These are phyloP conservation scores for Mycena galericulata DNA, from an alignment of 768 basidiomycete species.

Conservation along the genomic window DNA sequence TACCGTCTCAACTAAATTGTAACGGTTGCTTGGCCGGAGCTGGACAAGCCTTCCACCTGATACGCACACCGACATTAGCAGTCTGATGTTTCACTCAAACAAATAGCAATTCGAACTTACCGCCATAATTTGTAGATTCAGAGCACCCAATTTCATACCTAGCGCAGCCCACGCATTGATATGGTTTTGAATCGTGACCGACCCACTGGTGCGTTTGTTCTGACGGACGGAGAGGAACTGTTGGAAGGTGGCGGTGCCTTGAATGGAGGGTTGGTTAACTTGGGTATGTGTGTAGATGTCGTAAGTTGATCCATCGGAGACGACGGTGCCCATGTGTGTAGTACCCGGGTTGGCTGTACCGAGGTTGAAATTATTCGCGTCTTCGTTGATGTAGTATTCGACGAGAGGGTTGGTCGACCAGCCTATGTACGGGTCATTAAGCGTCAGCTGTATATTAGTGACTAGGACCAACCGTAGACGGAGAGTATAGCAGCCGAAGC, in stretches of 20 bases:
- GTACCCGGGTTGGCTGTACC: conserved; percentile 19
- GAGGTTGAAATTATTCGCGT: conserved; percentile 24
- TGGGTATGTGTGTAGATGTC: conserved; percentile 26
- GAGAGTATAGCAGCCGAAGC: conserved; percentile 30
- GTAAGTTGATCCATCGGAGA: conserved; percentile 28
- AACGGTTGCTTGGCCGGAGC: no score
- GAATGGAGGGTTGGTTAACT: conserved; percentile 33
- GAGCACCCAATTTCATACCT: conserved; percentile 24
- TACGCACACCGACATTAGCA: no score
- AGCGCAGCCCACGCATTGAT: conserved; percentile 30
- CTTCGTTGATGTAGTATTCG: conserved; percentile 33
- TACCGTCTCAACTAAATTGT: no score
- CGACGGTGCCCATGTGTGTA: conserved; percentile 25
- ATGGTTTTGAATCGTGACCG: conserved; percentile 27
- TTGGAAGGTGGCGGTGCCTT: conserved; percentile 29
- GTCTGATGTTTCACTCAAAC: no score
- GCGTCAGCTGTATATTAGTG: neutral
- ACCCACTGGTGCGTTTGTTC: conserved; percentile 22
- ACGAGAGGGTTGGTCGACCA: conserved; percentile 38
- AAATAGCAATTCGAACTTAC: no score
- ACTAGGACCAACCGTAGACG: conserved; percentile 25
- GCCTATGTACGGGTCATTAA: conserved; percentile 6
- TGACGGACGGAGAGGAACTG: conserved; percentile 33
- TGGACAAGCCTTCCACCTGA: no score
- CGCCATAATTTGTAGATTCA: conserved; percentile 28